A percentile compares a stretch with the other conserved stretches of the same genome.
Evolutionary conservation across 2,329 filamentous ascomycete species (phyloP).

Genomic region (Colletotrichum camelliae): DNA sequence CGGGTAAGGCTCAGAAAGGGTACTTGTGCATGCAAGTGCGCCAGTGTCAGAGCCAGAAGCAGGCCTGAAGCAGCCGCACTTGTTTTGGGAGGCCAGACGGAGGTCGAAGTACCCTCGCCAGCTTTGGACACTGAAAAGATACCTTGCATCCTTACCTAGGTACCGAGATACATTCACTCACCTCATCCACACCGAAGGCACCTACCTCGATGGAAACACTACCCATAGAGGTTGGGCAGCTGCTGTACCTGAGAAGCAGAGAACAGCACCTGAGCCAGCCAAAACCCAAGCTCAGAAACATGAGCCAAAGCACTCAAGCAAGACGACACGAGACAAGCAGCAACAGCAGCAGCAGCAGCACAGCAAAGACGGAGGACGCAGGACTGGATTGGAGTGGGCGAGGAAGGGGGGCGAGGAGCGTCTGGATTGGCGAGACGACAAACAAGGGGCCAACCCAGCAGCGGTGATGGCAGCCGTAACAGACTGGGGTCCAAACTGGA

Average conservation of each 20-base stretch:
- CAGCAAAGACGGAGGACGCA: neutral
- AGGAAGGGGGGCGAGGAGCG: neutral
- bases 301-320: neutral
- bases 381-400: neutral
- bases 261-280: neutral
- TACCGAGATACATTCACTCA: neutral
- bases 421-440: slow-evolving; percentile 13
- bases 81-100: neutral
- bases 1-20: neutral
- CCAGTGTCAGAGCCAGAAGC: neutral
- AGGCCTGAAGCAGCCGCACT: neutral
- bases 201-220: neutral
- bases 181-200: neutral
- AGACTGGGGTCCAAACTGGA: neutral
- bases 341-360: neutral
- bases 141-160: neutral
- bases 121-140: neutral
- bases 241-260: neutral
- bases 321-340: neutral
- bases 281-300: neutral
- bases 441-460: slow-evolving; percentile 1
- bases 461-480: slow-evolving; percentile 11
- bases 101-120: neutral
- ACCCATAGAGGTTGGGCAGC: neutral
- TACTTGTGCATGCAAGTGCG: neutral